phyloP scores from a whole-genome alignment of 176 grass and related monocot genomes.

The Phyllostachys edulis region DNA sequence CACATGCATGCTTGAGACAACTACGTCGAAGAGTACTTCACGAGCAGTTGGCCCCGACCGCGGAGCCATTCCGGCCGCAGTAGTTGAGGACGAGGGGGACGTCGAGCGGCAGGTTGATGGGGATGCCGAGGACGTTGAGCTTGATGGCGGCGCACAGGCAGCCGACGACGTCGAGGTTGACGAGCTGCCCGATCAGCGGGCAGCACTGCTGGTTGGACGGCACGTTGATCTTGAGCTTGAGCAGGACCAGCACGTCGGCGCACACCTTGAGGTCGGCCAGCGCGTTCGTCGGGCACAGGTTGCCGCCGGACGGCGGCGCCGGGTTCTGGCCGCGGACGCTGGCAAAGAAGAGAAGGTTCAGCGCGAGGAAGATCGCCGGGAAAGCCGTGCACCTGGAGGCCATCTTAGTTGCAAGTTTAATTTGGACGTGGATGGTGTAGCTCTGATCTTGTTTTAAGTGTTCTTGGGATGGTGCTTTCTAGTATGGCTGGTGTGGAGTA shows the following conservation, averaged over 20 bases:
- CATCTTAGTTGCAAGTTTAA: not conserved
- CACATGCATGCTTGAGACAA: not conserved
- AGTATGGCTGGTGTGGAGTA: not conserved
- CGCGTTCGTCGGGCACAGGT: slow-evolving; percentile 52
- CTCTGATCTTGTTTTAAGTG: not conserved
- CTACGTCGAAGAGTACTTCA: not conserved
- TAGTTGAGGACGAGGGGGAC: slow-evolving; percentile 60
- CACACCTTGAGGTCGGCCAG: slow-evolving; percentile 50
- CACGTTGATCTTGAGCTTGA: slow-evolving; percentile 52
- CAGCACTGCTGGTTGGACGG: slow-evolving; percentile 54
- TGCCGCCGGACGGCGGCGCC: slow-evolving; percentile 2
- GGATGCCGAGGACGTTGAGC: slow-evolving; percentile 48
- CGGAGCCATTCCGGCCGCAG: slow-evolving; percentile 47
- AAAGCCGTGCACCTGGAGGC: not conserved
- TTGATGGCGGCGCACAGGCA: slow-evolving; percentile 67
- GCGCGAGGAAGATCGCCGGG: slow-evolving; percentile 20
- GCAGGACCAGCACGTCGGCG: slow-evolving; percentile 54
- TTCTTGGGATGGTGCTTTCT: not conserved
- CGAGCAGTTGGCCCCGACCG: slow-evolving; percentile 37
- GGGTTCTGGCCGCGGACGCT: slow-evolving; percentile 26
- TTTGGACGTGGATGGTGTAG: not conserved
- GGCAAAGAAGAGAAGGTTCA: not conserved
- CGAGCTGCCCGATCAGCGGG: slow-evolving; percentile 48
- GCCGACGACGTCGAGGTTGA: slow-evolving; percentile 43
- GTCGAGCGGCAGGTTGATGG: slow-evolving; percentile 59